Percentiles rank a stretch among this genome's conserved stretches.
Conservation (phyloP, 2,329 filamentous ascomycete genomes). For the Corinectria fuckeliana region DNA sequence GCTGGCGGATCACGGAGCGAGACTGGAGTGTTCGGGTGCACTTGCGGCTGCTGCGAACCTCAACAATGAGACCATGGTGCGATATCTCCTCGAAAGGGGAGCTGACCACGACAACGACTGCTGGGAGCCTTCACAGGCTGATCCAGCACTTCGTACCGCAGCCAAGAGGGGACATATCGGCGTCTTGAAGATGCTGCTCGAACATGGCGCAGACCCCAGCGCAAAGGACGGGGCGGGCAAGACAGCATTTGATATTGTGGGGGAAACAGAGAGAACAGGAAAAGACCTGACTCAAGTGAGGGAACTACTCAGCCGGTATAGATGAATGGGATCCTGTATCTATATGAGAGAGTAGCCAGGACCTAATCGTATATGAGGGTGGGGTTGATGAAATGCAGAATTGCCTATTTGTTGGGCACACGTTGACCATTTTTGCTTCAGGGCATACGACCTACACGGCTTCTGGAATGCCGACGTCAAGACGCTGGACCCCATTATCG, state of each 20-base stretch:
- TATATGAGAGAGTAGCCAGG: too few species aligned
- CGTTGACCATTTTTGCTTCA: conserved; percentile 48
- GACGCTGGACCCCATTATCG: conserved; percentile 41
- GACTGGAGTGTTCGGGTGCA: background rate
- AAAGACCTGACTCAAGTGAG: background rate
- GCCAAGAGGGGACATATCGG: background rate
- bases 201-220: background rate
- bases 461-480: conserved; percentile 47
- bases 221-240: background rate
- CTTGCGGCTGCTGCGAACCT: background rate
- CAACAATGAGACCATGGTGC: background rate
- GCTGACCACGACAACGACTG: background rate
- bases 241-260: background rate
- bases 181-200: background rate
- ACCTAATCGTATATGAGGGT: too few species aligned
- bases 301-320: background rate
- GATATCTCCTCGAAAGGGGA: background rate
- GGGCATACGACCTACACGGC: conserved; percentile 52
- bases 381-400: too few species aligned
- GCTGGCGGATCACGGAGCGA: background rate
- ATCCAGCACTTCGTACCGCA: background rate
- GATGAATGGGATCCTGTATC: background rate
- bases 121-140: background rate
- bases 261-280: background rate
- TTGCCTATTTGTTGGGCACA: too few species aligned